These are phyloP conservation scores for Nicotiana benthamiana DNA, from an alignment of 257 asterid species.

Conservation along the genomic window DNA sequence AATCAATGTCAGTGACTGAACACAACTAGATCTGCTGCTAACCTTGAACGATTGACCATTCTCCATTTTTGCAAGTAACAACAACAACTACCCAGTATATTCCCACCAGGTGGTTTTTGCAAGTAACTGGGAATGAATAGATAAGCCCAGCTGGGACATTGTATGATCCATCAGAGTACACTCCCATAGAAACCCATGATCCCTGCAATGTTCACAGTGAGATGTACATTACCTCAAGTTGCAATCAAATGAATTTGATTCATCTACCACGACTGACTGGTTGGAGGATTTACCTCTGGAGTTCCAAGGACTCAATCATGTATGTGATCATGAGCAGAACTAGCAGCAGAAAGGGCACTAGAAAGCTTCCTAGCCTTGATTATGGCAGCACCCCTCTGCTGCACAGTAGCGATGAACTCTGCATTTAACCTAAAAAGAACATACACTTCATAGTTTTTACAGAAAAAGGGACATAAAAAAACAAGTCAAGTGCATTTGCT, in stretches of 20 bases:
- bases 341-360: constrained; percentile 97
- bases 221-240: no score
- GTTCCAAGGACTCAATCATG: constrained; percentile 98
- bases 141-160: constrained; percentile 80
- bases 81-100: no score
- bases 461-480: no score
- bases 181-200: constrained; percentile 95
- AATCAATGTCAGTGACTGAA: neutral
- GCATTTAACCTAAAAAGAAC: constrained; percentile 51
- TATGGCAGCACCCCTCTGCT: constrained; percentile 97
- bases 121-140: constrained; percentile 88
- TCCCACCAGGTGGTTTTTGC: no score
- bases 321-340: constrained; percentile 93
- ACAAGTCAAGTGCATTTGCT: no score
- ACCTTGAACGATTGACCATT: constrained; percentile 94
- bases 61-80: constrained; percentile 93
- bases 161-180: constrained; percentile 92
- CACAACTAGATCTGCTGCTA: constrained; percentile 8
- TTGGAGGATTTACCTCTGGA: constrained; percentile 51
- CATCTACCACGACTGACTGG: neutral
- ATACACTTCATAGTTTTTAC: neutral
- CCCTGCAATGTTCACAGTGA: constrained; percentile 38
- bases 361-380: constrained; percentile 90
- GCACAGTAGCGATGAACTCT: constrained; percentile 76
- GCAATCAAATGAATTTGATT: no score